Percentiles rank a stretch among this genome's conserved stretches.
Conservation (phyloP, 441 rosid species). For the Macaranga tanarius region DNA sequence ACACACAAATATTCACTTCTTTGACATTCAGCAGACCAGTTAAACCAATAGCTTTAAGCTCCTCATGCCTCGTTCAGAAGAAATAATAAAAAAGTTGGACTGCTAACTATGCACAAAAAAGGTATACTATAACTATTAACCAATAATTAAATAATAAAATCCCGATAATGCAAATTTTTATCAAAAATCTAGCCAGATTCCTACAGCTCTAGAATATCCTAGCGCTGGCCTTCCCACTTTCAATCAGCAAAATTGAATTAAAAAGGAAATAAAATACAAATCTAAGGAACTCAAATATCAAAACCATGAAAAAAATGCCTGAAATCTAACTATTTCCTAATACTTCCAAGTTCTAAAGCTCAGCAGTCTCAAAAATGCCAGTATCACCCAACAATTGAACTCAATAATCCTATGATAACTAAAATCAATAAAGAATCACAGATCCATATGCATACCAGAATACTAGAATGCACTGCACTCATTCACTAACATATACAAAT, state of each 20-base stretch:
- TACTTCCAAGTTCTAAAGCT: background rate
- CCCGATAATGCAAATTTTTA: background rate
- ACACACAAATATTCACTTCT: background rate
- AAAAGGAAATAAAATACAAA: background rate
- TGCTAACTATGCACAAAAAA: background rate
- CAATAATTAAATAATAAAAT: no score
- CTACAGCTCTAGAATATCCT: background rate
- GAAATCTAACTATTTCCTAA: background rate
- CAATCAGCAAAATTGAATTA: background rate
- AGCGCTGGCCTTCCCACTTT: background rate
- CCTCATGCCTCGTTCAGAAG: background rate
- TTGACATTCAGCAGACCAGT: background rate
- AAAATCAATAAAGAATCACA: background rate
- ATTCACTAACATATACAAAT: background rate
- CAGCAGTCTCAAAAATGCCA: background rate
- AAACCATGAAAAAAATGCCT: no score
- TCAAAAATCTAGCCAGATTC: background rate
- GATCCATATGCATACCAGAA: no score
- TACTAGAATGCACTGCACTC: no score
- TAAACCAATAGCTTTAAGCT: constrained; percentile 4
- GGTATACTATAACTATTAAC: background rate
- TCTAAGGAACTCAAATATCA: no score
- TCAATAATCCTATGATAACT: background rate
- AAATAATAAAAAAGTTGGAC: background rate
- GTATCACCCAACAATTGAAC: background rate